Conservation (phyloP, 371 early-diverging fungal species). For the Rhizopus sp. region DNA sequence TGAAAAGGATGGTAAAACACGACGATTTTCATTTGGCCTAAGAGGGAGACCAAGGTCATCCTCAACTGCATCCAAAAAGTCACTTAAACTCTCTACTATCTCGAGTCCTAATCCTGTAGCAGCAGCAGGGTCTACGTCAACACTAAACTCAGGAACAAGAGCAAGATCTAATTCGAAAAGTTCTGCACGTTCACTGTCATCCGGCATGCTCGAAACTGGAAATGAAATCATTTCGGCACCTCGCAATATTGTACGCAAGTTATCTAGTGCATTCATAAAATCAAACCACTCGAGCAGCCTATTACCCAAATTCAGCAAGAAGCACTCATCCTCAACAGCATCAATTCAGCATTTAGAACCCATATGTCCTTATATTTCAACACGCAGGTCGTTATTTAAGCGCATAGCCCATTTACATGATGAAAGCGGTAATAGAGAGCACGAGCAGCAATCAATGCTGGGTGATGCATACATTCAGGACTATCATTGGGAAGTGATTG, state of each 20-base stretch:
- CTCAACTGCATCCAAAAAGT: conserved; percentile 46
- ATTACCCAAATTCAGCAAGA: conserved; percentile 17
- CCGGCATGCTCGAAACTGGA: conserved; percentile 24
- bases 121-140: not conserved
- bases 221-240: conserved; percentile 38
- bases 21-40: conserved; percentile 41
- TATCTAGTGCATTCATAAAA: conserved; percentile 43
- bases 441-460: conserved; percentile 18
- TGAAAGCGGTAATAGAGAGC: conserved; percentile 53
- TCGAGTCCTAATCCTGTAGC: not conserved
- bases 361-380: conserved; percentile 58
- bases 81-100: conserved; percentile 14
- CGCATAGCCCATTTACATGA: conserved; percentile 67
- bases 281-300: conserved; percentile 9
- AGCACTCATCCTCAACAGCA: conserved; percentile 8
- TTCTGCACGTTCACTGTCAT: conserved; percentile 43
- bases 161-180: conserved; percentile 46
- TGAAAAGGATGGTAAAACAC: conserved; percentile 21
- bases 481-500: conserved; percentile 85
- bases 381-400: conserved; percentile 66
- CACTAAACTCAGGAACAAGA: conserved; percentile 11
- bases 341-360: conserved; percentile 28
- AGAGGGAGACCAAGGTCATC: conserved; percentile 42
- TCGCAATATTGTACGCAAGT: conserved; percentile 45
- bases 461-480: conserved; percentile 47